phyloP scores from a whole-genome alignment of 2,329 filamentous ascomycete species.

The Diaporthe citri region DNA sequence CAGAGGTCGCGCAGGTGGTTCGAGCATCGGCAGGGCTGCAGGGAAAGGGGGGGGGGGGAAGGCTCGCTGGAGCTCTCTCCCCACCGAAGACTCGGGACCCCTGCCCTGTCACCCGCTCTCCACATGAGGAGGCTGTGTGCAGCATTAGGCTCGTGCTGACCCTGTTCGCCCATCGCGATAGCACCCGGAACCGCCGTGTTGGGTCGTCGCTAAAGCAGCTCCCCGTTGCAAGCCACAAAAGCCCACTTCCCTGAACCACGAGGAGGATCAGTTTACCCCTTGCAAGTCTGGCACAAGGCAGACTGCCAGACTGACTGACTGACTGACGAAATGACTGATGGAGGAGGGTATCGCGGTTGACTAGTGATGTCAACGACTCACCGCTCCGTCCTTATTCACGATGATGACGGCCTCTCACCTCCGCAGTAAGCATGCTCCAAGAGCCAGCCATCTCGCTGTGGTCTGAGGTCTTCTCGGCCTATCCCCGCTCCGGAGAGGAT shows the following conservation, averaged over 20 bases:
- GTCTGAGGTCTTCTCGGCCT: background rate
- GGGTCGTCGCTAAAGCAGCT: conserved; percentile 32
- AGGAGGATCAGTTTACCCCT: background rate
- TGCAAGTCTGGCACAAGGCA: conserved; percentile 17
- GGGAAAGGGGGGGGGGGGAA: too few relatives aligned
- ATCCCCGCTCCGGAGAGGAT: background rate
- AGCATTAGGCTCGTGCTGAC: conserved; percentile 31
- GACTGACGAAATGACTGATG: background rate
- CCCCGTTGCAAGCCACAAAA: conserved; percentile 26
- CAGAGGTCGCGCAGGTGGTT: conserved; percentile 1
- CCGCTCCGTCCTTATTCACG: conserved; percentile 6
- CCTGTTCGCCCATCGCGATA: conserved; percentile 26
- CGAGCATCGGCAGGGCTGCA: conserved; percentile 12
- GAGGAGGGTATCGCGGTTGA: background rate
- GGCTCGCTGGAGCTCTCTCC: background rate
- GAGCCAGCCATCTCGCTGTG: background rate
- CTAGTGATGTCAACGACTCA: conserved; percentile 22
- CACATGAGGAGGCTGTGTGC: conserved; percentile 22
- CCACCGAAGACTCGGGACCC: background rate
- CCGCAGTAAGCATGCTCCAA: background rate
- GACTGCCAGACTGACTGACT: conserved; percentile 21
- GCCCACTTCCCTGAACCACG: background rate
- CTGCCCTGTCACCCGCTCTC: conserved; percentile 13
- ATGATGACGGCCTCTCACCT: conserved; percentile 19
- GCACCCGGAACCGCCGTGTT: conserved; percentile 26